A percentile compares a stretch with the other conserved stretches of the same genome.
Evolutionary conservation across 2,329 filamentous ascomycete species (phyloP).

Genomic region (Pseudocercospora fijiensis): DNA sequence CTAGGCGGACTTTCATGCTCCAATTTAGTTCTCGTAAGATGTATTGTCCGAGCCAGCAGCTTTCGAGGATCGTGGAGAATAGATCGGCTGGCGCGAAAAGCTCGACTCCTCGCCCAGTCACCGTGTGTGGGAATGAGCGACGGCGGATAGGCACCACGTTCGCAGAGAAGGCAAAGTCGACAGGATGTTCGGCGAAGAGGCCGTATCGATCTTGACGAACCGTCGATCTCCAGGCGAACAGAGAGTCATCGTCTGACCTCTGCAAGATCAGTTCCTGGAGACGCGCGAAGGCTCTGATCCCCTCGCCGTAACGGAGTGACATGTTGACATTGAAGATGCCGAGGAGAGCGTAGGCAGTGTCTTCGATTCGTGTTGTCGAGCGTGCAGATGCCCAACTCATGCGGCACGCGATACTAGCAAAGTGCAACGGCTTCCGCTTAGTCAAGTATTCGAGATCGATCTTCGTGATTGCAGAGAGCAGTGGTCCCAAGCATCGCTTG

Average conservation of each 20-base stretch:
- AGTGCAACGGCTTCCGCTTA: neutral
- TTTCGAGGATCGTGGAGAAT: neutral
- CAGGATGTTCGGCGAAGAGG: conserved; percentile 16
- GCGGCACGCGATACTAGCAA: conserved; percentile 17
- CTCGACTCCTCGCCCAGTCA: neutral
- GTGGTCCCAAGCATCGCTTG: neutral
- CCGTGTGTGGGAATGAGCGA: neutral
- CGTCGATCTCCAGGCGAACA: conserved; percentile 10
- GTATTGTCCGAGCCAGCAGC: neutral
- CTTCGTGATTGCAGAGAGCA: neutral
- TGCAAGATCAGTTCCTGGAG: conserved; percentile 30
- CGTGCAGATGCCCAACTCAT: conserved; percentile 26
- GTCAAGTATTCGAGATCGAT: neutral
- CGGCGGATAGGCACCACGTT: neutral
- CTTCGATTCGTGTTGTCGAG: conserved; percentile 37
- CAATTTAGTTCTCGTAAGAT: neutral
- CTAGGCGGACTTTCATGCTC: neutral
- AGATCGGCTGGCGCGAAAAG: neutral
- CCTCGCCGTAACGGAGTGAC: conserved; percentile 46
- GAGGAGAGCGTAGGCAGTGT: conserved; percentile 48
- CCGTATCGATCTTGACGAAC: conserved; percentile 7
- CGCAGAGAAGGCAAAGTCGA: neutral
- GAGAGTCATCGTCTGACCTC: conserved; percentile 7
- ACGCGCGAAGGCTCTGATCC: conserved; percentile 41
- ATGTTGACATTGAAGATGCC: conserved; percentile 49